These are phyloP conservation scores for Hypoxylon sp. DNA, from an alignment of 2,329 filamentous ascomycete species.

Conservation along the genomic window DNA sequence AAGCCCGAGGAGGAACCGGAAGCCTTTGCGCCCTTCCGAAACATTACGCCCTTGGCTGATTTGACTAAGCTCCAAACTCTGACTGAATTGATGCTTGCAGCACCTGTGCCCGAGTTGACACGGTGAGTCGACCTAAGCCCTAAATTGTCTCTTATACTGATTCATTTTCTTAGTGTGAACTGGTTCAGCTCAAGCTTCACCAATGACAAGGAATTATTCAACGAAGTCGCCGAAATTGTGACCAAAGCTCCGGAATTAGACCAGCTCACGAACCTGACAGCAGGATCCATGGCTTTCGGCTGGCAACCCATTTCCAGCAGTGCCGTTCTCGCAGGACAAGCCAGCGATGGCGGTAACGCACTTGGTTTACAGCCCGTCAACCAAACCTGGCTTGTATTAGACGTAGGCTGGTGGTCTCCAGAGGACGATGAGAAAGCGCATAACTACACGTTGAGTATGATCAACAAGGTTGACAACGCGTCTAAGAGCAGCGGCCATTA, in stretches of 20 bases:
- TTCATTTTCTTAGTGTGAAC: conserved; percentile 39
- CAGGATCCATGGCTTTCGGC: conserved; percentile 52
- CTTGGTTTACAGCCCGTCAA: conserved; percentile 51
- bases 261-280: conserved; percentile 46
- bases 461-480: conserved; percentile 44
- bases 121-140: conserved; percentile 25
- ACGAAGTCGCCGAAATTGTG: conserved; percentile 45
- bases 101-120: conserved; percentile 44
- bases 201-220: conserved; percentile 47
- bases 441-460: conserved; percentile 43
- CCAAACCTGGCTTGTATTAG: conserved; percentile 53
- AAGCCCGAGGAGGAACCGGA: conserved; percentile 49
- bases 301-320: conserved; percentile 54
- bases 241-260: conserved; percentile 49
- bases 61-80: conserved; percentile 48
- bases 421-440: conserved; percentile 46
- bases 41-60: conserved; percentile 49
- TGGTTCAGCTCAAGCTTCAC: conserved; percentile 53
- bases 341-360: conserved; percentile 50
- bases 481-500: conserved; percentile 40
- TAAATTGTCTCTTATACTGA: conserved; percentile 15
- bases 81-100: conserved; percentile 44
- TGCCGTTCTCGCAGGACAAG: conserved; percentile 48
- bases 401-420: conserved; percentile 49
- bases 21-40: conserved; percentile 51